A percentile compares a stretch with the other conserved stretches of the same genome.
phyloP scores from a whole-genome alignment of 352 stramenopile genomes.

The Phytophthora chlamydospora region DNA sequence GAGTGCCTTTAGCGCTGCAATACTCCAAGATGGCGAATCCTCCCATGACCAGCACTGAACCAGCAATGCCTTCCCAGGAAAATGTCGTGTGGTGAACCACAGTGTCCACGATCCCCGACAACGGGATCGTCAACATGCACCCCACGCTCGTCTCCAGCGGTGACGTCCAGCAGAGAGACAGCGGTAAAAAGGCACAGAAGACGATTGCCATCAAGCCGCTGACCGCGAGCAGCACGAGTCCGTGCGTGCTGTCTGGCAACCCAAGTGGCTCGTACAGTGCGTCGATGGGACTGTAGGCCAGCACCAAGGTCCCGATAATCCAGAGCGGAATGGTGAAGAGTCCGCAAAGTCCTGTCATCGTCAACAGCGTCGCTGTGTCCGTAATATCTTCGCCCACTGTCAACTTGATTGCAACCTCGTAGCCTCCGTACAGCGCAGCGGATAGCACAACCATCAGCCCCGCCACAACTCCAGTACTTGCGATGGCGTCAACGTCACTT shows the following conservation, averaged over 20 bases:
- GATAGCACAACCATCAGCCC: constrained; percentile 56
- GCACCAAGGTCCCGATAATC: constrained; percentile 46
- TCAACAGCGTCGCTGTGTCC: constrained; percentile 55
- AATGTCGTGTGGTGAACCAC: constrained; percentile 52
- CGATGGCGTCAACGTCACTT: constrained; percentile 27
- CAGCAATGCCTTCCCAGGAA: constrained; percentile 51
- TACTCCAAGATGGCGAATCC: constrained; percentile 27
- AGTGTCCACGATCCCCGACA: constrained; percentile 54
- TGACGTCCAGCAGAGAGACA: constrained; percentile 59
- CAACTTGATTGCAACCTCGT: constrained; percentile 53
- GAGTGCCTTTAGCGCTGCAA: too few species aligned
- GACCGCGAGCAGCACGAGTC: constrained; percentile 32
- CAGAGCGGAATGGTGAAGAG: constrained; percentile 57
- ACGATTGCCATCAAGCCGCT: constrained; percentile 39
- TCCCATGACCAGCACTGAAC: constrained; percentile 52
- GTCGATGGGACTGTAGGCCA: constrained; percentile 44
- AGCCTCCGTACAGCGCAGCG: constrained; percentile 51
- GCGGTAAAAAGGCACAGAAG: constrained; percentile 51
- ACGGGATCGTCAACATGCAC: constrained; percentile 64
- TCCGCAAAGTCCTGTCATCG: constrained; percentile 39
- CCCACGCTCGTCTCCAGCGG: constrained; percentile 65
- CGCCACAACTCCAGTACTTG: constrained; percentile 38
- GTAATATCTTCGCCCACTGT: constrained; percentile 47
- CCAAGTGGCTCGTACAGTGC: constrained; percentile 56
- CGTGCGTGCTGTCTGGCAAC: constrained; percentile 43